Conservation (phyloP, 202 grass and related monocot genomes). For the Zizania palustris region DNA sequence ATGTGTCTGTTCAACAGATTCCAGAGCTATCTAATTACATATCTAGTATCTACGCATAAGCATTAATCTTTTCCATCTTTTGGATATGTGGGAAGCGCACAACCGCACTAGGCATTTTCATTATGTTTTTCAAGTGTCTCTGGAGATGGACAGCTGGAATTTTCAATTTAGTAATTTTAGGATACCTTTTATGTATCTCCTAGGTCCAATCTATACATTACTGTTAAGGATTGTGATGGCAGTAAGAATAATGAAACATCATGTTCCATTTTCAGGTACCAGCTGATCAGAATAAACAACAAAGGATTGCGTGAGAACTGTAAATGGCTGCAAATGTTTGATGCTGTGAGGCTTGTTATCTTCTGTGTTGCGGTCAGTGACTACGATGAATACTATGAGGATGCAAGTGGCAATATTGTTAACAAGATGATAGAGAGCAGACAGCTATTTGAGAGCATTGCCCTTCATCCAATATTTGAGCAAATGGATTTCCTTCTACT, state of each 20-base stretch:
- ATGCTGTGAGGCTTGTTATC: slow-evolving; percentile 77
- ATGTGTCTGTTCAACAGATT: not conserved
- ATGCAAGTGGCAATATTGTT: slow-evolving; percentile 48
- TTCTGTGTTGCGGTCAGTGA: slow-evolving; percentile 73
- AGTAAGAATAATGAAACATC: not conserved
- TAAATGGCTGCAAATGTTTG: slow-evolving; percentile 93
- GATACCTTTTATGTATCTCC: not conserved
- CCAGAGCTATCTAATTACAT: not conserved
- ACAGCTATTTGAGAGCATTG: slow-evolving; percentile 70
- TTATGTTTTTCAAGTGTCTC: not conserved
- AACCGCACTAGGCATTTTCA: not conserved
- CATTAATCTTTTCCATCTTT: not conserved
- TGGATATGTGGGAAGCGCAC: not conserved
- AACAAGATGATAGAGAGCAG: slow-evolving; percentile 94
- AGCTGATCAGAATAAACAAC: slow-evolving; percentile 78
- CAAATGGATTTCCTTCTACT: slow-evolving; percentile 72
- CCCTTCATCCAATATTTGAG: slow-evolving; percentile 61
- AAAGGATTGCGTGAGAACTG: slow-evolving; percentile 71
- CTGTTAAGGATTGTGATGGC: not conserved
- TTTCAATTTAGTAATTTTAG: not conserved
- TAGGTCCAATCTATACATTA: not conserved
- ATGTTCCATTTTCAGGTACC: slow-evolving; percentile 61
- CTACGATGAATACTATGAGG: slow-evolving; percentile 73
- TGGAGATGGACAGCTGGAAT: not conserved
- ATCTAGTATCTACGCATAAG: not conserved